Conservation (phyloP, 192 early-diverging fungal species). For the Chytriomyces sp. region DNA sequence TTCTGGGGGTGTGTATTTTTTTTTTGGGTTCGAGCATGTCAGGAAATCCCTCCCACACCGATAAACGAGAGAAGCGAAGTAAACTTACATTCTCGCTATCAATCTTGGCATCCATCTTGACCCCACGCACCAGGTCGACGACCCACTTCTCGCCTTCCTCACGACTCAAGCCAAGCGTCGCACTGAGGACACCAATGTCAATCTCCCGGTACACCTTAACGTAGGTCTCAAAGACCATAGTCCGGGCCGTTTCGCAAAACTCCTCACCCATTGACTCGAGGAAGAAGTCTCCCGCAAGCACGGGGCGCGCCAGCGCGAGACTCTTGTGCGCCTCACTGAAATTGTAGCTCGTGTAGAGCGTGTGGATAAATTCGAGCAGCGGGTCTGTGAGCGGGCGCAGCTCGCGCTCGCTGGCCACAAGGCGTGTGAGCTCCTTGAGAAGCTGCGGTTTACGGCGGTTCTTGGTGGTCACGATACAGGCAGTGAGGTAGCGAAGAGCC, state of each 20-base stretch:
- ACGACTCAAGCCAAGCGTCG: slow-evolving; percentile 80
- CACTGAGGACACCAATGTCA: slow-evolving; percentile 82
- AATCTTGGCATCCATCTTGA: slow-evolving; percentile 96
- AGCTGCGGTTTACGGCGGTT: slow-evolving; percentile 67
- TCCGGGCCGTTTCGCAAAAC: slow-evolving; percentile 91
- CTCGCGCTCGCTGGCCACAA: slow-evolving; percentile 84
- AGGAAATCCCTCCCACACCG: background rate
- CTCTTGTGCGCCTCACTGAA: slow-evolving; percentile 90
- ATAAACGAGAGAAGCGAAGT: background rate
- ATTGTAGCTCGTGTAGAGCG: slow-evolving; percentile 91
- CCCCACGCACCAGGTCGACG: slow-evolving; percentile 93
- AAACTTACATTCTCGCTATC: slow-evolving; percentile 74
- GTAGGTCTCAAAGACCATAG: slow-evolving; percentile 96
- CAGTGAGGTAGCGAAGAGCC: slow-evolving; percentile 93
- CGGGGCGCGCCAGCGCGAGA: slow-evolving; percentile 83
- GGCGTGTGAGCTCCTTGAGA: slow-evolving; percentile 74
- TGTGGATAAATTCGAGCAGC: slow-evolving; percentile 91
- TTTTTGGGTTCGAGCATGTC: background rate
- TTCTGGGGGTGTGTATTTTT: slow-evolving; percentile 47
- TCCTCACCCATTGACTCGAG: slow-evolving; percentile 84
- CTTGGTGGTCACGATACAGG: slow-evolving; percentile 87
- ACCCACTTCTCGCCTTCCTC: slow-evolving; percentile 98
- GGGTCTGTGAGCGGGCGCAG: slow-evolving; percentile 79
- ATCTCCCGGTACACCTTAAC: slow-evolving; percentile 97
- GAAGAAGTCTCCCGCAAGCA: slow-evolving; percentile 90